Percentiles rank a stretch among this genome's conserved stretches.
phyloP scores from a whole-genome alignment of 2,329 filamentous ascomycete species.

The Colletotrichum abscissum region DNA sequence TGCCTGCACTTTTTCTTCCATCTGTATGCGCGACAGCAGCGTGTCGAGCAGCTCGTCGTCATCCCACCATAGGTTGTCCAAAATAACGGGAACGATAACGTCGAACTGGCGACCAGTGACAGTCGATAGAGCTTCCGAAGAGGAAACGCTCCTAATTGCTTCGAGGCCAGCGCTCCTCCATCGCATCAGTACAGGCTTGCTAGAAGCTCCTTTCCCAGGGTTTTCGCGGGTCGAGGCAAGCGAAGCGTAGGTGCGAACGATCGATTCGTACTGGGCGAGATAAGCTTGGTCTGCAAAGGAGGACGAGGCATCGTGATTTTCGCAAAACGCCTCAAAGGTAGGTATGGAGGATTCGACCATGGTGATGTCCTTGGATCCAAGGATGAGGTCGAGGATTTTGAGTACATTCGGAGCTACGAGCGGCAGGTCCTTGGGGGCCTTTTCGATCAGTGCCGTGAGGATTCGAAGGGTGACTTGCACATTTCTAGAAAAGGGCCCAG shows the following conservation, averaged over 20 bases:
- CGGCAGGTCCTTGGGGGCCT: constrained; percentile 88
- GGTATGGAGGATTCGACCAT: constrained; percentile 92
- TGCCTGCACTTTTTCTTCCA: constrained; percentile 75
- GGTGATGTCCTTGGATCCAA: constrained; percentile 87
- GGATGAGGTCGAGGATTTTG: constrained; percentile 83
- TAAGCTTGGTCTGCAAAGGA: constrained; percentile 89
- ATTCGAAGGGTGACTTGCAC: constrained; percentile 96
- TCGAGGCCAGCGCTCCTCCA: constrained; percentile 81
- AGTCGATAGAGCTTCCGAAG: constrained; percentile 81
- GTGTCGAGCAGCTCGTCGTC: constrained; percentile 76
- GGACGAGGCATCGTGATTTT: constrained; percentile 86
- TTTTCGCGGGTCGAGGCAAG: constrained; percentile 76
- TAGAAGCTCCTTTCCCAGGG: constrained; percentile 65
- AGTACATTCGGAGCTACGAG: constrained; percentile 89
- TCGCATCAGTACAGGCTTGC: constrained; percentile 80
- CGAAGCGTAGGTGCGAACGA: constrained; percentile 82
- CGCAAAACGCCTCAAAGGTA: constrained; percentile 89
- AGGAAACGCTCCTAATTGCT: constrained; percentile 84
- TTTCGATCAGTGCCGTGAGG: constrained; percentile 90
- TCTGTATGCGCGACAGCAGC: constrained; percentile 74
- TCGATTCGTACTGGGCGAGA: constrained; percentile 82
- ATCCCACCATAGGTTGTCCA: constrained; percentile 87
- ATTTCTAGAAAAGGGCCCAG: constrained; percentile 66
- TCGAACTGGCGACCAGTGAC: constrained; percentile 81
- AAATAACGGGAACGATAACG: constrained; percentile 83